Evolutionary conservation across 495 filamentous ascomycete species (phyloP).

Genomic region (Podospora bellae-mahoneyi): DNA sequence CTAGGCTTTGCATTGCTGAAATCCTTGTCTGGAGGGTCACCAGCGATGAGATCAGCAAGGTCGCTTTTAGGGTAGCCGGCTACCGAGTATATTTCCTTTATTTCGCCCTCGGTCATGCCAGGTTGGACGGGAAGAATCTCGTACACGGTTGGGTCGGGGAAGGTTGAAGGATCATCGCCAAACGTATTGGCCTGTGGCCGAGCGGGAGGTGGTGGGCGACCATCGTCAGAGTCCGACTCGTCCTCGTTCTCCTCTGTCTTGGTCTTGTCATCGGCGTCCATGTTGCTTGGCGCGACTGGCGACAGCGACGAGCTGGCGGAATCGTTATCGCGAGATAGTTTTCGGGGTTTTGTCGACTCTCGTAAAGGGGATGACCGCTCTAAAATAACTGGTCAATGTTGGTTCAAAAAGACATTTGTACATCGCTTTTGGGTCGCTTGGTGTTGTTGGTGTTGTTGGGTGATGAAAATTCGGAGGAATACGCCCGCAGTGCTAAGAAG

Average conservation of each 20-base stretch:
- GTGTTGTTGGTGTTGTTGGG: neutral
- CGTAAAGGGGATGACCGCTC: constrained; percentile 48
- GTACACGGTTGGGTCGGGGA: constrained; percentile 91
- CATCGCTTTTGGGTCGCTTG: neutral
- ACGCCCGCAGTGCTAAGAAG: neutral
- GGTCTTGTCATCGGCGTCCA: constrained; percentile 50
- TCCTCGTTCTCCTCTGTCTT: constrained; percentile 47
- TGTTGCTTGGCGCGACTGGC: constrained; percentile 48
- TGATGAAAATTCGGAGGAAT: constrained; percentile 6
- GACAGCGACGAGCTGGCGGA: constrained; percentile 66
- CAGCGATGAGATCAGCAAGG: constrained; percentile 78
- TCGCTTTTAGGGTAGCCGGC: constrained; percentile 75
- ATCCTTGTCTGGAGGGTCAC: constrained; percentile 85
- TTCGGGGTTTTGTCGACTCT: constrained; percentile 44
- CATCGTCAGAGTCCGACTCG: constrained; percentile 67
- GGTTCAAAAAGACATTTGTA: constrained; percentile 9
- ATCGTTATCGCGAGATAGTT: constrained; percentile 49
- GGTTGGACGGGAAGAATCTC: constrained; percentile 73
- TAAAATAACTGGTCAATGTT: constrained; percentile 19
- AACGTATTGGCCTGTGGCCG: constrained; percentile 75
- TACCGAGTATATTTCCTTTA: constrained; percentile 82
- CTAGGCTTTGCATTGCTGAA: constrained; percentile 91
- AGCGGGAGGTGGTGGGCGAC: constrained; percentile 72
- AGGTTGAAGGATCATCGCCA: constrained; percentile 85
- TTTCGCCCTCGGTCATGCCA: constrained; percentile 76